These are phyloP conservation scores for Globisporangium emineosum DNA, from an alignment of 352 stramenopile species.

Conservation along the genomic window DNA sequence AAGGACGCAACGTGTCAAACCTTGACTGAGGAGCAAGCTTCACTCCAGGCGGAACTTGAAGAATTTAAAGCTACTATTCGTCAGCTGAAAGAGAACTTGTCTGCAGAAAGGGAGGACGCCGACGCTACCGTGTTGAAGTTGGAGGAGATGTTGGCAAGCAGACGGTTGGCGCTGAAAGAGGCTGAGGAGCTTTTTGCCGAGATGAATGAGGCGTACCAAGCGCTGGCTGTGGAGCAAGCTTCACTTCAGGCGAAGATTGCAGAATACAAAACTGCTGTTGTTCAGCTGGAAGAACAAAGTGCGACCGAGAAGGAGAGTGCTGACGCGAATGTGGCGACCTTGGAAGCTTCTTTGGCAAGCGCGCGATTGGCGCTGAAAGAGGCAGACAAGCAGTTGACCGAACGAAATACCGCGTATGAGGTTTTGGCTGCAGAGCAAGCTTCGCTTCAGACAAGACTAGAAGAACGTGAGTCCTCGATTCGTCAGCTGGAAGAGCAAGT, in stretches of 20 bases:
- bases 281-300: constrained; percentile 11
- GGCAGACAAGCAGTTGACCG: background rate
- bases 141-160: background rate
- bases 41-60: background rate
- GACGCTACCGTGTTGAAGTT: constrained; percentile 2
- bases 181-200: background rate
- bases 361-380: background rate
- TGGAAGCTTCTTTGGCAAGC: background rate
- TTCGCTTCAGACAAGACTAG: background rate
- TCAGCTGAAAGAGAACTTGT: background rate
- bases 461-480: constrained; percentile 4
- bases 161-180: background rate
- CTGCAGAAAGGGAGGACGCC: background rate
- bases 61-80: background rate
- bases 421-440: background rate
- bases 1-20: background rate
- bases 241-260: constrained; percentile 1
- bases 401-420: background rate
- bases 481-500: constrained; percentile 9
- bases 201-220: constrained; percentile 1
- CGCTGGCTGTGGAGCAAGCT: background rate
- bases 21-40: constrained; percentile 6
- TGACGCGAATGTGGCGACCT: background rate
- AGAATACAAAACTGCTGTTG: constrained; percentile 1
- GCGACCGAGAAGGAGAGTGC: constrained; percentile 1